Evolutionary conservation across 2,329 filamentous ascomycete species (phyloP).

Genomic region (Paraconiothyrium sp.): DNA sequence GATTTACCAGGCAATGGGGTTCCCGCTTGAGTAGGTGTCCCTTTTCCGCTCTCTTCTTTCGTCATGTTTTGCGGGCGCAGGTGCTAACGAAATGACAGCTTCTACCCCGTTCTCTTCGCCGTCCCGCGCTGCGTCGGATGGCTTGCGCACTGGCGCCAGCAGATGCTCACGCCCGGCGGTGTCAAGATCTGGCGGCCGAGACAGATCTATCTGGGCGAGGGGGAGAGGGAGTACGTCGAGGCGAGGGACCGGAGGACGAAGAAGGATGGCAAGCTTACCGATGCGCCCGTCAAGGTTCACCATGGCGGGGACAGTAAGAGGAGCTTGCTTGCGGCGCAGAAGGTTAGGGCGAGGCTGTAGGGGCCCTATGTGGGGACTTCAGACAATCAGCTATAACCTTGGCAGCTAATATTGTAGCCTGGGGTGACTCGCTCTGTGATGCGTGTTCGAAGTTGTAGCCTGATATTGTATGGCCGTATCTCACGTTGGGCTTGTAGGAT

Average conservation of each 20-base stretch:
- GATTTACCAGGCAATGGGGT: slow-evolving; percentile 6
- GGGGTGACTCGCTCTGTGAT: too few relatives aligned
- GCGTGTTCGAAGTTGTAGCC: too few relatives aligned
- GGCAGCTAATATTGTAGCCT: too few relatives aligned
- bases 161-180: slow-evolving; percentile 4
- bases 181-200: slow-evolving; percentile 10
- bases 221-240: not conserved
- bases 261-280: not conserved
- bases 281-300: not conserved
- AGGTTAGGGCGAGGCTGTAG: slow-evolving; percentile 3
- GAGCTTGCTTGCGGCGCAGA: not conserved
- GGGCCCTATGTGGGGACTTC: not conserved
- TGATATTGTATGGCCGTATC: too few relatives aligned
- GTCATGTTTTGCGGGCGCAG: too few relatives aligned
- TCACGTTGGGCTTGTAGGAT: too few relatives aligned
- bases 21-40: slow-evolving; percentile 3
- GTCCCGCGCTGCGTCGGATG: slow-evolving; percentile 10
- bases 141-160: slow-evolving; percentile 9
- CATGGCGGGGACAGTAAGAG: slow-evolving; percentile 6
- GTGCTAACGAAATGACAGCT: not conserved
- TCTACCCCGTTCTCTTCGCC: slow-evolving; percentile 9
- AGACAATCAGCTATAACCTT: too few relatives aligned
- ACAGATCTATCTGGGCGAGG: not conserved
- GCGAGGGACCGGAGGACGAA: not conserved
- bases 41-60: too few relatives aligned